Percentiles rank a stretch among this genome's conserved stretches.
Conservation (phyloP, 441 rosid species). For the Manihot esculenta region DNA sequence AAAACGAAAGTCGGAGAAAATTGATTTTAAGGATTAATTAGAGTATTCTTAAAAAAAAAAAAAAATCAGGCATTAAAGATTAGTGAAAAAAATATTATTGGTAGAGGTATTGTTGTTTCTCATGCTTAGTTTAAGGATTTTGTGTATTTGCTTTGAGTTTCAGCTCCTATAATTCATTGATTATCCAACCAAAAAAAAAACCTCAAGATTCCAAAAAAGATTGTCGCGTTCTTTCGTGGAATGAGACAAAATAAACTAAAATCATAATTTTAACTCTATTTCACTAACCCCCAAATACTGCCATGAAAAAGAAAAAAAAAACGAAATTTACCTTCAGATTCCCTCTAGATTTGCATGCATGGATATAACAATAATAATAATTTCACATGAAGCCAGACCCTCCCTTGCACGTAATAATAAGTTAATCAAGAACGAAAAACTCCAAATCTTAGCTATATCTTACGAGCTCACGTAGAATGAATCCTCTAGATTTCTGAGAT, state of each 20-base stretch:
- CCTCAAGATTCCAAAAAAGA: background rate
- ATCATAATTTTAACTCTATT: background rate
- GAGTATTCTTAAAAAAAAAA: too few species aligned
- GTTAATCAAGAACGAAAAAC: too few species aligned
- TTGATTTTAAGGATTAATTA: background rate
- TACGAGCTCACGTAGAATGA: too few species aligned
- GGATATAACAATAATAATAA: background rate
- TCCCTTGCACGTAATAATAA: background rate
- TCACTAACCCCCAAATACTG: background rate
- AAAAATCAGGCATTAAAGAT: too few species aligned
- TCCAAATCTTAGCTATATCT: too few species aligned
- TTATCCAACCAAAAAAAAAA: background rate
- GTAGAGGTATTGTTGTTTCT: too few species aligned
- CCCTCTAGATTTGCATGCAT: background rate
- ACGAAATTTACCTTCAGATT: background rate
- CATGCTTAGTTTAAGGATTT: too few species aligned
- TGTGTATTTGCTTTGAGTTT: too few species aligned
- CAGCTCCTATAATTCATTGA: too few species aligned
- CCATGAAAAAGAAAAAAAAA: background rate
- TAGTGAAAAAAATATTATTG: too few species aligned
- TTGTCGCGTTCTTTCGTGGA: background rate
- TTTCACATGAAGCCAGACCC: conserved; percentile 6
- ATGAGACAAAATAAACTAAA: background rate
- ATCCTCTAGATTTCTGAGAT: too few species aligned
- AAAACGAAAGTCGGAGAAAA: background rate